Percentiles rank a stretch among this genome's conserved stretches.
These are phyloP conservation scores for Seminavis robusta DNA, from an alignment of 108 stramenopile species.

Conservation along the genomic window DNA sequence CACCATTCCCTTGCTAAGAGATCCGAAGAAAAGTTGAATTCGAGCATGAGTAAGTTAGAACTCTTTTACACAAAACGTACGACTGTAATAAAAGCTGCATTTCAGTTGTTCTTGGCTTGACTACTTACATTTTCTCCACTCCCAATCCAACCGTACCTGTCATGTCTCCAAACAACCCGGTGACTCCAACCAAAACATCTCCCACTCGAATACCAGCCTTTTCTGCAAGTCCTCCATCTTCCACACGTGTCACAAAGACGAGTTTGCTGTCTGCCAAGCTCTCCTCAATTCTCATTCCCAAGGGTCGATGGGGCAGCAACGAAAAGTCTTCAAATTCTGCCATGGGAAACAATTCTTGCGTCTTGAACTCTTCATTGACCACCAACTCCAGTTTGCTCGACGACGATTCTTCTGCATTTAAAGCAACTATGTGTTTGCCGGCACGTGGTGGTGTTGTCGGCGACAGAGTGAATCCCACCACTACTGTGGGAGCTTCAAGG, in stretches of 20 bases:
- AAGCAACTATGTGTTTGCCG: too few species aligned
- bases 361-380: too few species aligned
- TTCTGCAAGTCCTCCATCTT: conserved; percentile 52
- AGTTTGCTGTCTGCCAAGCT: conserved; percentile 52
- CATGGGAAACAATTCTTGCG: conserved; percentile 5
- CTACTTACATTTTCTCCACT: conserved; percentile 54
- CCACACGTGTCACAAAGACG: conserved; percentile 70
- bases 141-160: conserved; percentile 34
- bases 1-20: conserved; percentile 37
- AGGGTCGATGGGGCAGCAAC: conserved; percentile 52
- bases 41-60: too few species aligned
- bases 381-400: too few species aligned
- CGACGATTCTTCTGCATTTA: too few species aligned
- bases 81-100: too few species aligned
- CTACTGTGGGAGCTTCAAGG: too few species aligned
- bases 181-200: conserved; percentile 68
- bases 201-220: conserved; percentile 64
- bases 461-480: too few species aligned
- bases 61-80: too few species aligned
- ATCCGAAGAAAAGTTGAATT: not conserved
- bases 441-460: too few species aligned
- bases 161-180: conserved; percentile 55
- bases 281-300: conserved; percentile 79
- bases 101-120: too few species aligned
- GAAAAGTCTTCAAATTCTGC: conserved; percentile 33